Base-by-base conservation (phyloP, 176 grass and related monocot genomes). In the Pontederia crassipes region DNA sequence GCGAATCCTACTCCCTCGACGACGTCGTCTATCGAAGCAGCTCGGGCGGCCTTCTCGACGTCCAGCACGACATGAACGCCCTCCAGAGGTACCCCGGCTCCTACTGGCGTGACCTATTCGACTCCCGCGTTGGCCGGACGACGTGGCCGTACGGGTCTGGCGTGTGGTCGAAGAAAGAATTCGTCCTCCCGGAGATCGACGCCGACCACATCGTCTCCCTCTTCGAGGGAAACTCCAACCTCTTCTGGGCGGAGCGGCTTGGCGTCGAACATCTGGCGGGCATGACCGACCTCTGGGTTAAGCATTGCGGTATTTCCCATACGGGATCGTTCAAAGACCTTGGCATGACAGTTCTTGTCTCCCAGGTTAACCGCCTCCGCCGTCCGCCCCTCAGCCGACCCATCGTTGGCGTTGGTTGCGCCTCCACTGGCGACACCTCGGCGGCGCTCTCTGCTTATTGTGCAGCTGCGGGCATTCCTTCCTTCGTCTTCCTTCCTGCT, bases 161-260 rank as follows among this genome's bases (percentile, higher is more conserved):
- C 70, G 93, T 98, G n/a, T 92, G 88, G 93, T 92, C 88, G 49
- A 98, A 98, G 81, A 92, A 98, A 77, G 93, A 98, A 71, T 98
- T 87, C 77, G 93, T 98, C 3, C 85, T 98, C 68, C 93, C 93
- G 0, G 74, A 82, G 59, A 98, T 98, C 79, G 75, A 88, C 52
- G 55, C 87, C 10, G 94, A 98, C 46, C 81, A 98, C 55, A 98
- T 98, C 61, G 94, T 93, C 45, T 98, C 94, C 17, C 94, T 98
- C 54, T 98, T 93, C 67, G 94, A 93, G 81, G 94, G 94, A 24
- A 98, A 98, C 74, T 98, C 88, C 29, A 98, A 98, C 73, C 82
- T 98, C 74, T 98, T 98, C 81, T 93, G 94, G 94, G 88, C 94
- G 10, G 94, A 98, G 84, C 85, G 82, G 54, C 84, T 98, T 29